Conservation (phyloP, 257 asterid genomes). For the Salvia miltiorrhiza region DNA sequence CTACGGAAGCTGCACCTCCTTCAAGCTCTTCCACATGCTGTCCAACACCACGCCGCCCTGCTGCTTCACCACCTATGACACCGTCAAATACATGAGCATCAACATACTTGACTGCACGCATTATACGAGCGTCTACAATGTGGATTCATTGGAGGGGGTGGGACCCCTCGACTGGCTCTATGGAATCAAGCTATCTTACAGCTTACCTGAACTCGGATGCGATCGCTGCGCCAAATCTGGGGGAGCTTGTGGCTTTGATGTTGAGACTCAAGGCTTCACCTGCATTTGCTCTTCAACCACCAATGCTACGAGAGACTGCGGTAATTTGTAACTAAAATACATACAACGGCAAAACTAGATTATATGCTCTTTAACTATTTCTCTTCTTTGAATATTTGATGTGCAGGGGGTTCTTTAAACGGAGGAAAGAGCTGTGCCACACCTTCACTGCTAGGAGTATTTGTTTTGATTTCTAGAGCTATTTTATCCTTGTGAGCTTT, state of each 20-base stretch:
- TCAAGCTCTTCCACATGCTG: constrained; percentile 62
- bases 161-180: constrained; percentile 84
- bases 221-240: constrained; percentile 60
- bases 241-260: constrained; percentile 84
- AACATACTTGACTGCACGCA: constrained; percentile 84
- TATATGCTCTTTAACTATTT: too few relatives aligned
- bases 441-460: constrained; percentile 22
- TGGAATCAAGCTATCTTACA: constrained; percentile 63
- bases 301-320: constrained; percentile 72
- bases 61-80: constrained; percentile 73
- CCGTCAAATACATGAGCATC: constrained; percentile 81
- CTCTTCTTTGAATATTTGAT: not conserved
- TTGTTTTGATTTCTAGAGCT: constrained; percentile 22
- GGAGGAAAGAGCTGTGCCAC: constrained; percentile 23
- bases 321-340: constrained; percentile 39
- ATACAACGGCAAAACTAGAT: too few relatives aligned
- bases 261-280: constrained; percentile 60
- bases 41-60: constrained; percentile 63
- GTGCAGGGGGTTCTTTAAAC: constrained; percentile 32
- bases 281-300: constrained; percentile 62
- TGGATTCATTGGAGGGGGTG: constrained; percentile 54
- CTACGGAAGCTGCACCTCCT: constrained; percentile 66
- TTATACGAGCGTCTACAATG: constrained; percentile 73
- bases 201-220: constrained; percentile 69
- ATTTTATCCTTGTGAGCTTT: constrained; percentile 8